Conservation (phyloP, 2,329 filamentous ascomycete species). For the Hirsutella rhossiliensis region DNA sequence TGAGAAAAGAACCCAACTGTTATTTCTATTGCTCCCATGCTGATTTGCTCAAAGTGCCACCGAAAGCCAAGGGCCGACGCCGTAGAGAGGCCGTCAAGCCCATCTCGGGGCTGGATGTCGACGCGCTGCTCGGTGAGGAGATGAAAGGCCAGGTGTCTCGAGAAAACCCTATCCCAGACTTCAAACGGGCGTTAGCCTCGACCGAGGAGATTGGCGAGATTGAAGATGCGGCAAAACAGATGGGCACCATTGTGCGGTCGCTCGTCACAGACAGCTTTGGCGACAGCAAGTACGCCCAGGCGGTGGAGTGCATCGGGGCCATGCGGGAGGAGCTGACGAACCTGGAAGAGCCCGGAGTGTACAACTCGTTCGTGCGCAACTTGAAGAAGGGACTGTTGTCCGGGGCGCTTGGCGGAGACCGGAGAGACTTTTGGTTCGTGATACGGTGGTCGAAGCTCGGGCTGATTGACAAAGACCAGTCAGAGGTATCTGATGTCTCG, state of each 20-base stretch:
- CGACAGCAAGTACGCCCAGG: slow-evolving; percentile 60
- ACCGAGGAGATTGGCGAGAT: slow-evolving; percentile 51
- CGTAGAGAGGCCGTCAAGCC: slow-evolving; percentile 63
- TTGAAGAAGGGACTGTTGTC: slow-evolving; percentile 62
- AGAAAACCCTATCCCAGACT: slow-evolving; percentile 78
- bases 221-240: slow-evolving; percentile 58
- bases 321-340: slow-evolving; percentile 68
- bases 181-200: slow-evolving; percentile 63
- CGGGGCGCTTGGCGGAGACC: slow-evolving; percentile 62
- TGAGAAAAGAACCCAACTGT: slow-evolving; percentile 15
- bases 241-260: slow-evolving; percentile 57
- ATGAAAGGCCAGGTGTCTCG: slow-evolving; percentile 32
- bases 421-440: slow-evolving; percentile 72
- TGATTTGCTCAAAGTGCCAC: slow-evolving; percentile 45
- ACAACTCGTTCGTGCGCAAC: slow-evolving; percentile 59
- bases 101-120: slow-evolving; percentile 79
- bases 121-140: slow-evolving; percentile 58
- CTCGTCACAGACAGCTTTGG: slow-evolving; percentile 65
- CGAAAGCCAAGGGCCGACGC: slow-evolving; percentile 64
- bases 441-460: slow-evolving; percentile 57
- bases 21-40: background rate
- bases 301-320: slow-evolving; percentile 62
- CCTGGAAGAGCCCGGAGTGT: slow-evolving; percentile 63
- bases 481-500: slow-evolving; percentile 52
- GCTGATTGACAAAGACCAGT: slow-evolving; percentile 54